Percentiles rank a stretch among this genome's conserved stretches.
These are phyloP conservation scores for Aspergillus olivimuriae DNA, from an alignment of 495 filamentous ascomycete genomes.

Conservation along the genomic window DNA sequence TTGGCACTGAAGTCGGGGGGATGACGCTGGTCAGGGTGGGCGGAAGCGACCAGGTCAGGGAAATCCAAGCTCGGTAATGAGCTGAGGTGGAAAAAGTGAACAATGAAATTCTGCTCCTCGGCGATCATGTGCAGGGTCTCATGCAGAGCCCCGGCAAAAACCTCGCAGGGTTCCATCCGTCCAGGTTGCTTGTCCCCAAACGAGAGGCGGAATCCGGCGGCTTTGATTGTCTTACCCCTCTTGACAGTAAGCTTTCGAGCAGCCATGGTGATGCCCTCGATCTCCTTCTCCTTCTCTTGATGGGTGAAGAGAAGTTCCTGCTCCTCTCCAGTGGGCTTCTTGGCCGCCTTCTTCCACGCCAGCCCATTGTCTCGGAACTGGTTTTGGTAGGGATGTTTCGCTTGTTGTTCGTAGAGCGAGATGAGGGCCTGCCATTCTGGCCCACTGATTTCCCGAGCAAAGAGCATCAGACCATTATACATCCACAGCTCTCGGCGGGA, in stretches of 20 bases:
- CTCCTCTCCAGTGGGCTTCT: constrained; percentile 79
- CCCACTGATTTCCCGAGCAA: constrained; percentile 73
- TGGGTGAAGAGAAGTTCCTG: constrained; percentile 80
- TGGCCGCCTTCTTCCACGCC: constrained; percentile 76
- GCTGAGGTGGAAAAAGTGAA: constrained; percentile 87
- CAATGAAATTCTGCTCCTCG: constrained; percentile 90
- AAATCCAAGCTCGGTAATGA: constrained; percentile 75
- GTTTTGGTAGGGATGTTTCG: constrained; percentile 68
- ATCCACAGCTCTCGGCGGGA: constrained; percentile 63
- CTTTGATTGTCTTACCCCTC: constrained; percentile 75
- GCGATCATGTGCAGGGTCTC: constrained; percentile 74
- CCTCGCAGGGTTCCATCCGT: constrained; percentile 68
- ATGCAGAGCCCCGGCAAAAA: constrained; percentile 71
- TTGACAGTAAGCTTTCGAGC: constrained; percentile 91
- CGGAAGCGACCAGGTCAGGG: constrained; percentile 62
- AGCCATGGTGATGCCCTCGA: constrained; percentile 61
- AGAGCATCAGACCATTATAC: constrained; percentile 78
- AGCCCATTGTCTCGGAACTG: constrained; percentile 74
- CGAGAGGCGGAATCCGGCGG: constrained; percentile 48
- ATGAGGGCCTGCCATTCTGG: constrained; percentile 75
- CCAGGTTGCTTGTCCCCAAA: constrained; percentile 60
- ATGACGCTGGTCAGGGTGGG: constrained; percentile 58
- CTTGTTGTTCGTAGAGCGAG: constrained; percentile 69
- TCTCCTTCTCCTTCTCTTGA: constrained; percentile 73
- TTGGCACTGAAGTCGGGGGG: constrained; percentile 64